These are phyloP conservation scores for Spatholobus suberectus DNA, from an alignment of 306 rosid genomes.

Conservation along the genomic window DNA sequence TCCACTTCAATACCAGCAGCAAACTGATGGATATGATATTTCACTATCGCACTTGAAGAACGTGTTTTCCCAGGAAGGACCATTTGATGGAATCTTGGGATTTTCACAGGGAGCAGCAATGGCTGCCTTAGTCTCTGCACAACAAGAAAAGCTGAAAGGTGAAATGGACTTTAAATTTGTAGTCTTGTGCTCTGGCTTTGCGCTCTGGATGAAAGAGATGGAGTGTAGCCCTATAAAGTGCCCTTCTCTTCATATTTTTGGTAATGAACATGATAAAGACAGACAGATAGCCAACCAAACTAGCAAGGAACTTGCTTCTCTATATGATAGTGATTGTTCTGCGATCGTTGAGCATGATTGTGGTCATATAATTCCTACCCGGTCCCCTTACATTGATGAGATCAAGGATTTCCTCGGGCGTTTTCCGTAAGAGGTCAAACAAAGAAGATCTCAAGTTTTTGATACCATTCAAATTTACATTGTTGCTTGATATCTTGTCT, in stretches of 20 bases:
- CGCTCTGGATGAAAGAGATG: constrained; percentile 48
- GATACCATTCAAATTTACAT: not conserved
- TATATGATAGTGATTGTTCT: constrained; percentile 65
- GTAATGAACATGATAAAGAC: constrained; percentile 74
- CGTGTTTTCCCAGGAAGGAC: constrained; percentile 65
- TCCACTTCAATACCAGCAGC: constrained; percentile 80
- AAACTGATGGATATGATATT: constrained; percentile 71
- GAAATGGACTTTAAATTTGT: constrained; percentile 67
- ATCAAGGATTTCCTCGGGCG: constrained; percentile 71
- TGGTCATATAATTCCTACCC: constrained; percentile 89
- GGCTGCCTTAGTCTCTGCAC: constrained; percentile 73
- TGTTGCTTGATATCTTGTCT: constrained; percentile 19
- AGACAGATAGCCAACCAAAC: constrained; percentile 77
- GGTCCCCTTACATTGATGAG: constrained; percentile 76
- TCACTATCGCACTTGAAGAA: constrained; percentile 67
- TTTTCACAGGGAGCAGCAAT: constrained; percentile 96
- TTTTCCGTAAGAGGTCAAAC: constrained; percentile 45
- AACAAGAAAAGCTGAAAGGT: constrained; percentile 49
- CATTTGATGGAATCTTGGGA: constrained; percentile 87
- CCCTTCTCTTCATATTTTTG: constrained; percentile 87
- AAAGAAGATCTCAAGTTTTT: not conserved
- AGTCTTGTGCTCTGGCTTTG: constrained; percentile 82
- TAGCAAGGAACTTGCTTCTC: constrained; percentile 75
- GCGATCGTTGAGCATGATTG: constrained; percentile 69
- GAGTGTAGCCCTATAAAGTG: constrained; percentile 52